Conservation (phyloP, 192 early-diverging fungal species). For the Coemansia javaensis region DNA sequence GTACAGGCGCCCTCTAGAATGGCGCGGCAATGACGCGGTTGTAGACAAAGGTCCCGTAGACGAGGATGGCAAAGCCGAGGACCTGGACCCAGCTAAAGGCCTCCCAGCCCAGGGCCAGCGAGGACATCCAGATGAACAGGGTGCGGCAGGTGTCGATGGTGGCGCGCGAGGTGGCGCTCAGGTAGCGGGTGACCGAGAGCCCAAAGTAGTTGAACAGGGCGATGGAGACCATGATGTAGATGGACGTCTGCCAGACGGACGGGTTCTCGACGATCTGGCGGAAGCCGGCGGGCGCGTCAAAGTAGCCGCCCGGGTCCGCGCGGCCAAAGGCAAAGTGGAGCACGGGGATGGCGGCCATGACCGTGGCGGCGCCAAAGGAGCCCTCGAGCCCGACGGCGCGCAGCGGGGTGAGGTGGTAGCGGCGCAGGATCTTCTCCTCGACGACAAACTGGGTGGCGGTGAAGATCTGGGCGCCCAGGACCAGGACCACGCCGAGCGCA, state of each 20-base stretch:
- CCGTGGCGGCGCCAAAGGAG: conserved; percentile 75
- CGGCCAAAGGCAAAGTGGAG: conserved; percentile 68
- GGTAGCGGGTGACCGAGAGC: conserved; percentile 76
- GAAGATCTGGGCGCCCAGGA: conserved; percentile 87
- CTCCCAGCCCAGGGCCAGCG: conserved; percentile 92
- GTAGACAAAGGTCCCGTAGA: conserved; percentile 84
- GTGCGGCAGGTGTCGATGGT: conserved; percentile 97
- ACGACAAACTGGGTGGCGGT: conserved; percentile 94
- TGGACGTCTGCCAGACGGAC: conserved; percentile 63
- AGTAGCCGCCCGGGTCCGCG: conserved; percentile 67
- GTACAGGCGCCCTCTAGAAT: conserved; percentile 8
- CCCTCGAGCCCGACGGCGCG: conserved; percentile 94
- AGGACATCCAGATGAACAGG: conserved; percentile 92
- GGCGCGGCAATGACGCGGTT: conserved; percentile 78
- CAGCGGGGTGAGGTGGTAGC: conserved; percentile 75
- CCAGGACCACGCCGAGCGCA: conserved; percentile 72
- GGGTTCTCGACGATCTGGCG: conserved; percentile 62
- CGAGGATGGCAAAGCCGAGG: conserved; percentile 69
- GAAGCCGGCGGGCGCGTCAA: conserved; percentile 74
- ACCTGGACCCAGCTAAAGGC: conserved; percentile 87
- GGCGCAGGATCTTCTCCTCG: conserved; percentile 87
- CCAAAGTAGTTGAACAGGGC: conserved; percentile 98
- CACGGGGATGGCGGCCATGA: conserved; percentile 65
- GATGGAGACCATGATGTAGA: conserved; percentile 85
- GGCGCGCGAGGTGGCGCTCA: conserved; percentile 85